A percentile compares a stretch with the other conserved stretches of the same genome.
These are phyloP conservation scores for Cutaneotrichosporon sp. DNA, from an alignment of 1,284 basidiomycete species.

Conservation along the genomic window DNA sequence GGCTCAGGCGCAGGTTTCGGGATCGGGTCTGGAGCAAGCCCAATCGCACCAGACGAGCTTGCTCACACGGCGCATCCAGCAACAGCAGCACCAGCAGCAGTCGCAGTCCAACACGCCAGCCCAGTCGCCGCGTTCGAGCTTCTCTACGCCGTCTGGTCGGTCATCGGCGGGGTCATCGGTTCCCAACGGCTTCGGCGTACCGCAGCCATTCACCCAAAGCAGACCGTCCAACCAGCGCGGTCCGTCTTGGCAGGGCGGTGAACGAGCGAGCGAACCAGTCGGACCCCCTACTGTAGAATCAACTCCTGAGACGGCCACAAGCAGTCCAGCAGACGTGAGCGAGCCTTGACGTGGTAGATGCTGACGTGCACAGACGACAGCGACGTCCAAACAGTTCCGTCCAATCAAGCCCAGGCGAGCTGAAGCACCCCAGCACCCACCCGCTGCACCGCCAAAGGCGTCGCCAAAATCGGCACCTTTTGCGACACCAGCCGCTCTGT, in stretches of 20 bases:
- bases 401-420: slow-evolving; percentile 24
- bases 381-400: slow-evolving; percentile 13
- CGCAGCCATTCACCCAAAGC: background rate
- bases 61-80: slow-evolving; percentile 33
- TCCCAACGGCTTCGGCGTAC: background rate
- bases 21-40: background rate
- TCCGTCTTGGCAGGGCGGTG: background rate
- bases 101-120: slow-evolving; percentile 4
- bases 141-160: background rate
- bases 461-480: slow-evolving; percentile 9
- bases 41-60: slow-evolving; percentile 22
- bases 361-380: slow-evolving; percentile 11
- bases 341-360: background rate
- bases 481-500: background rate
- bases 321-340: slow-evolving; percentile 35
- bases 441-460: slow-evolving; percentile 14
- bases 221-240: background rate
- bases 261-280: too few species aligned
- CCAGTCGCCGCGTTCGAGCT: background rate
- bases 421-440: slow-evolving; percentile 22
- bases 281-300: background rate
- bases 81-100: slow-evolving; percentile 27
- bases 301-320: slow-evolving; percentile 1
- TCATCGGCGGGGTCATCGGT: background rate
- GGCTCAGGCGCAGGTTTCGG: slow-evolving; percentile 4